Evolutionary conservation across 116 monocot genomes (phyloP).

Genomic region (Papilionanthe hybrid): DNA sequence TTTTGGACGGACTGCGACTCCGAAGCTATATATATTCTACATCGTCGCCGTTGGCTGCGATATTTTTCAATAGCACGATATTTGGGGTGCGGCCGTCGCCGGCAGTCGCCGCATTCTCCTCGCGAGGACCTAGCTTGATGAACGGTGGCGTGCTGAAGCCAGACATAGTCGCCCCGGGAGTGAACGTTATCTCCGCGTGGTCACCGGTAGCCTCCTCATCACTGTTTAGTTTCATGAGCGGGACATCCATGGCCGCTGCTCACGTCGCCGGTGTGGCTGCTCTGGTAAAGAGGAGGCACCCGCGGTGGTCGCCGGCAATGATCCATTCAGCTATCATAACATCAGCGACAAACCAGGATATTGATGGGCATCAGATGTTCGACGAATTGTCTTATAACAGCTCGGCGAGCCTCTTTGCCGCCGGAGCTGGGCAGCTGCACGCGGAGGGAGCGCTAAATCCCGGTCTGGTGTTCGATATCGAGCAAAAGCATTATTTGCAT

Average conservation of each 20-base stretch:
- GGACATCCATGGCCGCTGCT: slow-evolving; percentile 11
- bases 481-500: neutral
- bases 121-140: slow-evolving; percentile 21
- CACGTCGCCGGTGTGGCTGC: slow-evolving; percentile 10
- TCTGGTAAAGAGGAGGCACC: neutral
- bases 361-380: neutral
- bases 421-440: slow-evolving; percentile 14
- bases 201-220: neutral
- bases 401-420: slow-evolving; percentile 8
- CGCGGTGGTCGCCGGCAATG: slow-evolving; percentile 10
- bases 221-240: slow-evolving; percentile 3
- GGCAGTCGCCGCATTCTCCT: slow-evolving; percentile 21
- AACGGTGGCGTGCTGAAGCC: slow-evolving; percentile 25
- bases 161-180: slow-evolving; percentile 19
- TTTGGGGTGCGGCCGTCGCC: slow-evolving; percentile 15
- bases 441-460: slow-evolving; percentile 11
- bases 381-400: slow-evolving; percentile 12
- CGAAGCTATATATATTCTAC: slow-evolving; percentile 10
- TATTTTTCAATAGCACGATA: slow-evolving; percentile 17
- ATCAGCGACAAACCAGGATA: neutral
- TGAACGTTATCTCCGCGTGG: slow-evolving; percentile 18
- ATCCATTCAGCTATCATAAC: slow-evolving; percentile 5
- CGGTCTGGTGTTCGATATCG: slow-evolving; percentile 11
- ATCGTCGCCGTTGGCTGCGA: slow-evolving; percentile 8
- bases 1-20: slow-evolving; percentile 1